These are phyloP conservation scores for Podaxis carcinomalis DNA, from an alignment of 768 basidiomycete species.

Conservation along the genomic window DNA sequence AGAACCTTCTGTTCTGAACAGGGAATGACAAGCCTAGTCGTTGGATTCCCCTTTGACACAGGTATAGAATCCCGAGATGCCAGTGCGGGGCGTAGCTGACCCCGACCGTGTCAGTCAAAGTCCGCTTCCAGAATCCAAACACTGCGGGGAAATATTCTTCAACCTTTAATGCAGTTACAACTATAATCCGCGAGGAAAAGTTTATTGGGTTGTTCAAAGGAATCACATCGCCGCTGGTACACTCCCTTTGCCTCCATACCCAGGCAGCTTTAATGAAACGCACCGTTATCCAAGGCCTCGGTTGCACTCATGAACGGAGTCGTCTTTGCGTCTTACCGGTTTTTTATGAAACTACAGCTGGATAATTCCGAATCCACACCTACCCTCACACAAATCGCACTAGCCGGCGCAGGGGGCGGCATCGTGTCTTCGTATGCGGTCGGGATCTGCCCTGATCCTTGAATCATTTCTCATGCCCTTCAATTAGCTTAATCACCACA, in stretches of 20 bases:
- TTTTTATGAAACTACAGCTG: constrained; percentile 68
- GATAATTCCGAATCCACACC: constrained; percentile 44
- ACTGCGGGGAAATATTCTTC: constrained; percentile 56
- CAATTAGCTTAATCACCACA: constrained; percentile 62
- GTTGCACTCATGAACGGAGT: constrained; percentile 80
- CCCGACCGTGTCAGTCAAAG: constrained; percentile 54
- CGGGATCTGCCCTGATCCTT: background rate
- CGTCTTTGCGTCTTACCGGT: constrained; percentile 81
- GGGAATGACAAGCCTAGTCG: constrained; percentile 63
- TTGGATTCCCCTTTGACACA: constrained; percentile 77
- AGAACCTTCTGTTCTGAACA: constrained; percentile 13
- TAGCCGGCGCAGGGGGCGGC: constrained; percentile 81
- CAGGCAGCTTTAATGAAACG: background rate
- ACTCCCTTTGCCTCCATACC: background rate
- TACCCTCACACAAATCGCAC: constrained; percentile 62
- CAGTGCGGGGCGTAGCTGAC: background rate
- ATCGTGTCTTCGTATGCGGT: constrained; percentile 67
- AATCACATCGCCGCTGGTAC: constrained; percentile 74
- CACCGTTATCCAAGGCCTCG: constrained; percentile 42
- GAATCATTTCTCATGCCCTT: background rate
- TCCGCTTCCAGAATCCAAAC: constrained; percentile 68
- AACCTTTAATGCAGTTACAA: constrained; percentile 59
- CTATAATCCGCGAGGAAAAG: constrained; percentile 68
- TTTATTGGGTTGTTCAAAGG: constrained; percentile 72
- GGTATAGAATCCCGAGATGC: constrained; percentile 15